Conservation (phyloP, 2,329 filamentous ascomycete species). For the Nigrospora sphaerica region DNA sequence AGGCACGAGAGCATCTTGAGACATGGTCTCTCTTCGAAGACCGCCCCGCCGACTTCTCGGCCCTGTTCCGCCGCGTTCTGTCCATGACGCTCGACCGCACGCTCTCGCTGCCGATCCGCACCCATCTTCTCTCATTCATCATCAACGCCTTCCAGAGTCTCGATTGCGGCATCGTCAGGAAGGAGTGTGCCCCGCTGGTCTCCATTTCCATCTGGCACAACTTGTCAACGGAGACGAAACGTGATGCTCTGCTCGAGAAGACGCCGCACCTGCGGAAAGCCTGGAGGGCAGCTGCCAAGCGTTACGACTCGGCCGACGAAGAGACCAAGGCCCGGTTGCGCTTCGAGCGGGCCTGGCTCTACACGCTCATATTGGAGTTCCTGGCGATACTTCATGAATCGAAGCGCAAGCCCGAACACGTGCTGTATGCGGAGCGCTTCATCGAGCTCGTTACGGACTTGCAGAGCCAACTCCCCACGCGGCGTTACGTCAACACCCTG, state of each 20-base stretch:
- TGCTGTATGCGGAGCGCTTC: slow-evolving; percentile 87
- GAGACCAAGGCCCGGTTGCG: slow-evolving; percentile 68
- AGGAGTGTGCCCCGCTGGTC: slow-evolving; percentile 92
- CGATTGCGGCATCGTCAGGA: slow-evolving; percentile 80
- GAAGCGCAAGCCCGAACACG: slow-evolving; percentile 49
- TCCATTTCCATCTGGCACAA: slow-evolving; percentile 97
- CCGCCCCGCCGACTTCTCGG: slow-evolving; percentile 75
- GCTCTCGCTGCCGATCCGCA: slow-evolving; percentile 59
- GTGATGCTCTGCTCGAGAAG: slow-evolving; percentile 67
- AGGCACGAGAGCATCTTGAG: slow-evolving; percentile 77
- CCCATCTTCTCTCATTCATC: slow-evolving; percentile 81
- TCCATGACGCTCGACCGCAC: slow-evolving; percentile 75
- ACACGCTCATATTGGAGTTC: slow-evolving; percentile 78
- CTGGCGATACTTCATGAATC: slow-evolving; percentile 62
- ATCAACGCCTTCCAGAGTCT: slow-evolving; percentile 91
- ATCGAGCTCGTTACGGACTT: slow-evolving; percentile 85
- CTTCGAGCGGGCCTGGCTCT: slow-evolving; percentile 93
- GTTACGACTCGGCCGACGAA: slow-evolving; percentile 83
- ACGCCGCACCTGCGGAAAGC: slow-evolving; percentile 73
- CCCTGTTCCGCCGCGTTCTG: slow-evolving; percentile 80
- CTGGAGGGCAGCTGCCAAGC: slow-evolving; percentile 81
- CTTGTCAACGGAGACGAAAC: slow-evolving; percentile 66
- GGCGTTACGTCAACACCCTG: slow-evolving; percentile 86
- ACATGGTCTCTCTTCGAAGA: slow-evolving; percentile 81
- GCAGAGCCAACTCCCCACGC: slow-evolving; percentile 86